Conservation (phyloP, 2,329 filamentous ascomycete genomes). For the Ophiosphaerella korrae region DNA sequence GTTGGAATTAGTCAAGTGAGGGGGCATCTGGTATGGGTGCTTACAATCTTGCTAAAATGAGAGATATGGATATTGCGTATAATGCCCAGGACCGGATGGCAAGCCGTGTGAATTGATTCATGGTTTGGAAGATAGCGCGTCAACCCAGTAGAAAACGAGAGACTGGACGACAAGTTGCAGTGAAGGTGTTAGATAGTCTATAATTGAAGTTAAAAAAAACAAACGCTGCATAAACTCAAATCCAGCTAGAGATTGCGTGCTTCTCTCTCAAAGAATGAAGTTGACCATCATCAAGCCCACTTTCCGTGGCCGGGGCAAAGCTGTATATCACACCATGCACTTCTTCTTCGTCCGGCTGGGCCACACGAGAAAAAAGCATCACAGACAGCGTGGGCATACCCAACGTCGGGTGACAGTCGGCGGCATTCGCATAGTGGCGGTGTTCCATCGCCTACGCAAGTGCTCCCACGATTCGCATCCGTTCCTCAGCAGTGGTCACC, state of each 20-base stretch:
- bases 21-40: background rate
- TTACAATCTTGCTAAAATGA: slow-evolving; percentile 30
- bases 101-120: slow-evolving; percentile 11
- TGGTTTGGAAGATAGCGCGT: background rate
- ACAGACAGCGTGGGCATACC: background rate
- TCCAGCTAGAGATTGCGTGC: background rate
- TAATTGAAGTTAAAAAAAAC: background rate
- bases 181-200: background rate
- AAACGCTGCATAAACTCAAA: background rate
- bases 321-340: slow-evolving; percentile 49
- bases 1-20: slow-evolving; percentile 1
- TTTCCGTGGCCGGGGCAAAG: slow-evolving; percentile 47
- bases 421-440: background rate
- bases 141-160: slow-evolving; percentile 30
- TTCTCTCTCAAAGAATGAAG: background rate
- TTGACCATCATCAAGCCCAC: slow-evolving; percentile 52
- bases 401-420: background rate
- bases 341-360: slow-evolving; percentile 17
- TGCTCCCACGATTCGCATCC: background rate
- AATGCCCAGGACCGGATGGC: slow-evolving; percentile 31
- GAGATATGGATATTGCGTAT: slow-evolving; percentile 25
- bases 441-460: background rate
- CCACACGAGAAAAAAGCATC: slow-evolving; percentile 1
- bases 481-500: slow-evolving; percentile 5
- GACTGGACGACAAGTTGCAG: background rate